A percentile compares a stretch with the other conserved stretches of the same genome.
These are phyloP conservation scores for Rhynchosporium secalis DNA, from an alignment of 2,329 filamentous ascomycete species.

Conservation along the genomic window DNA sequence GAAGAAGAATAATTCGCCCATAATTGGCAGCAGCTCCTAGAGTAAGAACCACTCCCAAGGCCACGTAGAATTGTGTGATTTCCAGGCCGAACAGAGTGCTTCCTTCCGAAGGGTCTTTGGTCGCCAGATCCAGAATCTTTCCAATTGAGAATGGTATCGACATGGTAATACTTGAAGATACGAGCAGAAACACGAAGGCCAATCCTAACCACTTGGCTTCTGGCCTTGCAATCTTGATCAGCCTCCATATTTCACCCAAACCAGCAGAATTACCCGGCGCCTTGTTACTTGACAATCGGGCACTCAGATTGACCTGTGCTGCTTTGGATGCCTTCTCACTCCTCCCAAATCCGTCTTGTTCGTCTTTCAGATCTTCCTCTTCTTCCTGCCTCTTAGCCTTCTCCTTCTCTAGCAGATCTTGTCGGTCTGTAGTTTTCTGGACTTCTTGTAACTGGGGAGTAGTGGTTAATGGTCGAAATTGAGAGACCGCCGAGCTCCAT, in stretches of 20 bases:
- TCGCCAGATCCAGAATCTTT: constrained; percentile 89
- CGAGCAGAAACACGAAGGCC: constrained; percentile 81
- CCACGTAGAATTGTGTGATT: constrained; percentile 84
- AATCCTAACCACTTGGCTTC: constrained; percentile 75
- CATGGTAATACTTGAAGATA: constrained; percentile 93
- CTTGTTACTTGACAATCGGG: constrained; percentile 81
- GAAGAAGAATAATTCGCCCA: constrained; percentile 85
- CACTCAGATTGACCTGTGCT: constrained; percentile 84
- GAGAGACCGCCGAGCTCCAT: constrained; percentile 37
- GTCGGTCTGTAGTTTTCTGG: constrained; percentile 33
- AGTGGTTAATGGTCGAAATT: constrained; percentile 37
- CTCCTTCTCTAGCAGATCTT: constrained; percentile 41
- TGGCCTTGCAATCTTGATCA: constrained; percentile 85
- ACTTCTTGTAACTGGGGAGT: constrained; percentile 29
- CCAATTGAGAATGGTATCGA: constrained; percentile 96
- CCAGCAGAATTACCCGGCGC: constrained; percentile 55
- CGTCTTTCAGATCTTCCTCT: constrained; percentile 45
- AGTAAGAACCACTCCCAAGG: constrained; percentile 73
- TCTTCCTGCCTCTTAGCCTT: constrained; percentile 44
- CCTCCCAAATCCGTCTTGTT: constrained; percentile 63
- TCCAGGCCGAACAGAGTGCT: constrained; percentile 79
- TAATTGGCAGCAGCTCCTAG: constrained; percentile 90
- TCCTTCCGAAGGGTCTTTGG: constrained; percentile 66
- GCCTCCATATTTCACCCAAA: constrained; percentile 75
- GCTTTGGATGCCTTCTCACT: constrained; percentile 86